Evolutionary conservation across 768 basidiomycete species (phyloP).

Genomic region (Pleurotus salmoneostramineus): DNA sequence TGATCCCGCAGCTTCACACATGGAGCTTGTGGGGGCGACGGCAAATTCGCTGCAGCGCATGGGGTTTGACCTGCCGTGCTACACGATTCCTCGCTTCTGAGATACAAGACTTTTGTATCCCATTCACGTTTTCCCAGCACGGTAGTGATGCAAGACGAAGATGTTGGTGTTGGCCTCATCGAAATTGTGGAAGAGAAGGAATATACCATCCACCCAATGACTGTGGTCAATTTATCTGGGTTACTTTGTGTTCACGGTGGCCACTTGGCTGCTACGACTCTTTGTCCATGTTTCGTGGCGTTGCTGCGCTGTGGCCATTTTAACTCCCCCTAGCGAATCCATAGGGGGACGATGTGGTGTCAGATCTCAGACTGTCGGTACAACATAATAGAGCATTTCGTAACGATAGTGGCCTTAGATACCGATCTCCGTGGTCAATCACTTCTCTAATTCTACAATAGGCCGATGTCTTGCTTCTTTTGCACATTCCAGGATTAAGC

Average conservation of each 20-base stretch:
- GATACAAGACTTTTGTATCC: not conserved
- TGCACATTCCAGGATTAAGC: constrained; percentile 2
- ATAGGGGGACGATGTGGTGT: too few relatives aligned
- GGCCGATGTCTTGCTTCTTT: constrained; percentile 3
- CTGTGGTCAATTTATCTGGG: not conserved
- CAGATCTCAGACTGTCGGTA: not conserved
- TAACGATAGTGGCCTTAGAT: not conserved
- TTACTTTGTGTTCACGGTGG: not conserved
- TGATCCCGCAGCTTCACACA: constrained; percentile 7
- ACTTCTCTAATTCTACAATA: constrained; percentile 2
- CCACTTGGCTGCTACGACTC: not conserved
- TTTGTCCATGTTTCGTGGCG: not conserved
- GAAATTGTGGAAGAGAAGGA: not conserved
- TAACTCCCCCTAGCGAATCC: too few relatives aligned
- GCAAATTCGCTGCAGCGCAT: not conserved
- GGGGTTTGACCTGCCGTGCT: not conserved
- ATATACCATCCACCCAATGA: not conserved
- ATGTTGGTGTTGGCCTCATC: not conserved
- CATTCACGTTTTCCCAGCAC: not conserved
- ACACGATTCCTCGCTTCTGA: not conserved
- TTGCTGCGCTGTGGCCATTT: not conserved
- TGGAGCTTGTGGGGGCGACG: not conserved
- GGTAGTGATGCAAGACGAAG: not conserved
- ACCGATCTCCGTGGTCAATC: constrained; percentile 1
- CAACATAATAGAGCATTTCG: not conserved